A percentile compares a stretch with the other conserved stretches of the same genome.
Evolutionary conservation across 2,329 filamentous ascomycete genomes (phyloP).

Genomic region (Microdochium bolleyi): DNA sequence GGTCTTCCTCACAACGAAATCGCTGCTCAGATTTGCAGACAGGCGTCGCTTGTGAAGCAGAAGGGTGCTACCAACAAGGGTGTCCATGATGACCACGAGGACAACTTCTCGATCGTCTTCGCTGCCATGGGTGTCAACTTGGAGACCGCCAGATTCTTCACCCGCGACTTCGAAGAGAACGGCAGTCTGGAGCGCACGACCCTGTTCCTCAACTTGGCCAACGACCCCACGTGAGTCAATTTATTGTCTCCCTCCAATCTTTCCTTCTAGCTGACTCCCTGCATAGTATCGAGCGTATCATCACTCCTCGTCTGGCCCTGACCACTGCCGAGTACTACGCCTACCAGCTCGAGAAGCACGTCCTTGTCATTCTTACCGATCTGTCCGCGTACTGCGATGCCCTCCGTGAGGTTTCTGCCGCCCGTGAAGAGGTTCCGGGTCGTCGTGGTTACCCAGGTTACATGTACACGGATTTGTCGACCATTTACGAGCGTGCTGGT

Average conservation of each 20-base stretch:
- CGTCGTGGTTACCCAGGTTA: slow-evolving; percentile 99
- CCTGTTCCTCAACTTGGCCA: slow-evolving; percentile 97
- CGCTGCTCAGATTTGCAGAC: slow-evolving; percentile 95
- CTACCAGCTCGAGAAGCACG: slow-evolving; percentile 99
- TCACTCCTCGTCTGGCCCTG: slow-evolving; percentile 93
- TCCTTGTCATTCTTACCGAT: slow-evolving; percentile 96
- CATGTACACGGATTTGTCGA: slow-evolving; percentile 99
- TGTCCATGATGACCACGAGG: slow-evolving; percentile 91
- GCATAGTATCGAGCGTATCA: slow-evolving; percentile 92
- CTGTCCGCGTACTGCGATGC: slow-evolving; percentile 97
- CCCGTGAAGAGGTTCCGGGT: slow-evolving; percentile 96
- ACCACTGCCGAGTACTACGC: slow-evolving; percentile 99
- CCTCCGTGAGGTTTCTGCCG: slow-evolving; percentile 95
- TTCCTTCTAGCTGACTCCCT: slow-evolving; percentile 5
- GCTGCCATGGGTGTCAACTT: slow-evolving; percentile 99
- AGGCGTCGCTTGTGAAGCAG: slow-evolving; percentile 81
- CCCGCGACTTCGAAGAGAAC: slow-evolving; percentile 97
- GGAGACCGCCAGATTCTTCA: slow-evolving; percentile 98
- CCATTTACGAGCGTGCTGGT: slow-evolving; percentile 97
- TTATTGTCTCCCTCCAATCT: background rate
- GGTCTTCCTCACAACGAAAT: slow-evolving; percentile 99
- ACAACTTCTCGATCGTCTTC: slow-evolving; percentile 99
- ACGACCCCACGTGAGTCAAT: slow-evolving; percentile 81
- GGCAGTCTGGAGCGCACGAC: slow-evolving; percentile 96
- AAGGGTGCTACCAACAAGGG: slow-evolving; percentile 75